Evolutionary conservation across 2,329 filamentous ascomycete genomes (phyloP).

Genomic region (Colletotrichum aenigma): DNA sequence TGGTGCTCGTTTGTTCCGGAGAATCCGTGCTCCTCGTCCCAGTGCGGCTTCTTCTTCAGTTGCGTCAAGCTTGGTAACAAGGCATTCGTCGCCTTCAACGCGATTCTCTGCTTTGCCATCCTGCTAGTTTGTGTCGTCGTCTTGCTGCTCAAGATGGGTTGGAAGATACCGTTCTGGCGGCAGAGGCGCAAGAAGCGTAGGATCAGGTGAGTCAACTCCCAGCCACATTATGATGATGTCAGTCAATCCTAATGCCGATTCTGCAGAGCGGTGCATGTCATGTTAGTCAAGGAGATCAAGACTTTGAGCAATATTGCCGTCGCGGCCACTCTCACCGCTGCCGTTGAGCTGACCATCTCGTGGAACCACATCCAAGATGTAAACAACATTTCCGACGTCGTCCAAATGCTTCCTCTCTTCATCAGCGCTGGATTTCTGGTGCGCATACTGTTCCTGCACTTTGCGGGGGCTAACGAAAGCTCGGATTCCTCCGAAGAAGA

Average conservation of each 20-base stretch:
- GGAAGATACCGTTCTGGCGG: conserved; percentile 17
- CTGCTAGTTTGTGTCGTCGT: conserved; percentile 26
- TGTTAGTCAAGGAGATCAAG: conserved; percentile 26
- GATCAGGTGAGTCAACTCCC: conserved; percentile 22
- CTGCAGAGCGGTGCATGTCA: conserved; percentile 19
- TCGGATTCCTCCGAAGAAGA: conserved; percentile 15
- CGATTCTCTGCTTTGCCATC: conserved; percentile 32
- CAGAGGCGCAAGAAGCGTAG: conserved; percentile 23
- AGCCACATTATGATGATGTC: background rate
- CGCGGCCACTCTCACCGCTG: conserved; percentile 21
- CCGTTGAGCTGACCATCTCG: conserved; percentile 34
- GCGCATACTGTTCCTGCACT: conserved; percentile 27
- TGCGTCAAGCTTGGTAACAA: conserved; percentile 28
- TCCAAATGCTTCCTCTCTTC: conserved; percentile 36
- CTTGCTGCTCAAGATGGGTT: conserved; percentile 29
- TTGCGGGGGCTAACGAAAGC: background rate
- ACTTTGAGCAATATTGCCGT: conserved; percentile 32
- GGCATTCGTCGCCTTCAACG: conserved; percentile 30
- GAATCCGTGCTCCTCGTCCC: conserved; percentile 24
- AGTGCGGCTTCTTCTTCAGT: conserved; percentile 37
- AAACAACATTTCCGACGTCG: conserved; percentile 27
- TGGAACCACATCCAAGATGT: conserved; percentile 34
- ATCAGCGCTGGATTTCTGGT: conserved; percentile 32
- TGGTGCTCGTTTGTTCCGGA: conserved; percentile 29
- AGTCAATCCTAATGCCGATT: background rate